These are phyloP conservation scores for Chrysoporthe deuterocubensis DNA, from an alignment of 2,329 filamentous ascomycete species.

Conservation along the genomic window DNA sequence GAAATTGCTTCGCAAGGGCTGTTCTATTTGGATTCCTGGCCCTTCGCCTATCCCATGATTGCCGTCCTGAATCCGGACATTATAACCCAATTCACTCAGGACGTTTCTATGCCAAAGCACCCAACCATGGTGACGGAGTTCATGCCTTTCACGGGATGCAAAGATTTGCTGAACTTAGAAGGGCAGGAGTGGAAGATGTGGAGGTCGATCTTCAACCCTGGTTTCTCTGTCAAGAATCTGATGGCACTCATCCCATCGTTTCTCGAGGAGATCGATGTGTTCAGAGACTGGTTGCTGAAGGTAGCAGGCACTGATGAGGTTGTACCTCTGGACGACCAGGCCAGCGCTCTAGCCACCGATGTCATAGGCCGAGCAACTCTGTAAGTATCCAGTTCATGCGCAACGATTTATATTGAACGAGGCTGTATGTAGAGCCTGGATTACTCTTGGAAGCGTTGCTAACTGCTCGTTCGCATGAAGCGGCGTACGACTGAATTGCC, in stretches of 20 bases:
- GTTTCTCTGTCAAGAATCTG: constrained; percentile 43
- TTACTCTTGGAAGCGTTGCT: not conserved
- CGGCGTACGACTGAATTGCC: constrained; percentile 27
- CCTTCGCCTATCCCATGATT: constrained; percentile 41
- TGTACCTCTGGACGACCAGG: constrained; percentile 19
- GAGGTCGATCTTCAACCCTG: constrained; percentile 43
- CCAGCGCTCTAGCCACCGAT: constrained; percentile 21
- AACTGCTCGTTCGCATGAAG: not conserved
- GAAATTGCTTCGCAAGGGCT: constrained; percentile 36
- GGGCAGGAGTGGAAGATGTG: constrained; percentile 44
- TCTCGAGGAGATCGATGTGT: constrained; percentile 26
- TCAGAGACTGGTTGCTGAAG: constrained; percentile 16
- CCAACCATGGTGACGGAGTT: constrained; percentile 35
- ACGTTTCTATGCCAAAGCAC: constrained; percentile 39
- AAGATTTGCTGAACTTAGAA: constrained; percentile 42
- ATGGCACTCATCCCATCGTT: constrained; percentile 39
- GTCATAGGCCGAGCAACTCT: constrained; percentile 37
- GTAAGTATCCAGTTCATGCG: constrained; percentile 29
- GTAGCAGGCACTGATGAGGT: constrained; percentile 12
- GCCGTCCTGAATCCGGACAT: constrained; percentile 44
- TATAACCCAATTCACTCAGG: constrained; percentile 43
- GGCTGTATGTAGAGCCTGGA: not conserved
- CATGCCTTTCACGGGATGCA: constrained; percentile 37
- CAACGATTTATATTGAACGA: too few relatives aligned
- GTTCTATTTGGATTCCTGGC: constrained; percentile 45